phyloP scores from a whole-genome alignment of 2,329 filamentous ascomycete species.

The Leptoxyphium fumago region DNA sequence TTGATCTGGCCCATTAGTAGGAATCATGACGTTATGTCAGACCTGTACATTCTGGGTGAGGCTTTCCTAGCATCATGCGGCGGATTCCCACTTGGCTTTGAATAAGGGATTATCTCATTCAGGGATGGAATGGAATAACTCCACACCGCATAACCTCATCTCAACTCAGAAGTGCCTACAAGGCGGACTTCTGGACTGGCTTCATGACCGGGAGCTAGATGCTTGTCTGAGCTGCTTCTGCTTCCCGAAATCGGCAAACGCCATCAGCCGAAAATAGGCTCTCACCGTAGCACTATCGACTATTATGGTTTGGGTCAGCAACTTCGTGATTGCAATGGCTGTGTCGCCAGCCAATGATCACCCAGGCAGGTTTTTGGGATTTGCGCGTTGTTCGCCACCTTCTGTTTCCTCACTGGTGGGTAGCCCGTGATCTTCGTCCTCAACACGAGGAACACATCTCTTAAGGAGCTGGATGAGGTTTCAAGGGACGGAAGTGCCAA shows the following conservation, averaged over 20 bases:
- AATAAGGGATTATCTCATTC: slow-evolving; percentile 25
- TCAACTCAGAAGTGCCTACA: slow-evolving; percentile 13
- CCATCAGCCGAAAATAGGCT: slow-evolving; percentile 29
- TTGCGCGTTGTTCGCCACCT: slow-evolving; percentile 46
- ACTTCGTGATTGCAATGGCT: slow-evolving; percentile 39
- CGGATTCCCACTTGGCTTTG: slow-evolving; percentile 29
- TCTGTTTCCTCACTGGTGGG: slow-evolving; percentile 34
- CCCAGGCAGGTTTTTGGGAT: slow-evolving; percentile 44
- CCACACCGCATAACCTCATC: slow-evolving; percentile 22
- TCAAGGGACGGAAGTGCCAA: slow-evolving; percentile 8
- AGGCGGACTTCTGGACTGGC: slow-evolving; percentile 22
- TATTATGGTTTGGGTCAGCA: slow-evolving; percentile 48
- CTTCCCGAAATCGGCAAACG: slow-evolving; percentile 25
- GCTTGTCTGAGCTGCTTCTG: slow-evolving; percentile 22
- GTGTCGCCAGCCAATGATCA: slow-evolving; percentile 17
- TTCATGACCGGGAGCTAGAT: slow-evolving; percentile 30
- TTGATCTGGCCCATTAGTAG: no score
- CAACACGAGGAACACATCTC: slow-evolving; percentile 41
- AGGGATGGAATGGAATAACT: slow-evolving; percentile 34
- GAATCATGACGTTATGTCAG: no score
- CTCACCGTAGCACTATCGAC: slow-evolving; percentile 41
- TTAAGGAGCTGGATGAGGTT: slow-evolving; percentile 40
- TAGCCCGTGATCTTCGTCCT: slow-evolving; percentile 43
- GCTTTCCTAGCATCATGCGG: slow-evolving; percentile 29
- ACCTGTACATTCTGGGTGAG: slow-evolving; percentile 26